Base-by-base conservation (phyloP, 306 rosid genomes). In the Senna tora region DNA sequence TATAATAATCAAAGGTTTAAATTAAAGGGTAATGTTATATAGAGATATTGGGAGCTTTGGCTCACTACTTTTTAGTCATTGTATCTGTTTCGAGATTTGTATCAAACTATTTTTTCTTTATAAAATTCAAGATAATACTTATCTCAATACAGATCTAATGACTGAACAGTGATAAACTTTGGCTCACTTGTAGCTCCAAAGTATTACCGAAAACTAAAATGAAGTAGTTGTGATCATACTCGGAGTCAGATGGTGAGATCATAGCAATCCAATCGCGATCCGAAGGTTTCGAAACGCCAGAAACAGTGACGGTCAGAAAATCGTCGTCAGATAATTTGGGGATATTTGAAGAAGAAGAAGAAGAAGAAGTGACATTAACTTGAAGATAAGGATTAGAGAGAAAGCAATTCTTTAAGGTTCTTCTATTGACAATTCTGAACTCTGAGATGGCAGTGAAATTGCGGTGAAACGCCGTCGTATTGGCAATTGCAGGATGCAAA, bases 221-320 rank as follows among this genome's bases (percentile, higher is more conserved):
- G n/a, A n/a, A n/a, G n/a, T n/a, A n/a, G 13, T 25, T 3, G 30
- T 25, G 0, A 17, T 17, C 87, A 71, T 90, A 93, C 98, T 85
- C 69, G 0, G 98, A 77, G 73, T 38, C 45, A 11, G 96, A 81
- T 46, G 97, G 98, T 9, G 98, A 87, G 39, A 93, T 84, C 94
- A 93, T 93, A 51, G 90, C 98, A 1, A 93, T 77, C 98, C 98
- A 93, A 60, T 89, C 87, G 8, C 5, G 12, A 0, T 25, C 9
- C 0, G 88, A 75, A 16, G 97, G 96, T 0, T 2, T 25, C 1
- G 82, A 62, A 67, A 89, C 89, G 4, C 97, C 96, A 0, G 75
- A 19, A 16, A 89, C 88, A 0, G 87, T 82, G 56, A 93, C 91
- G 0, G 72, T 87, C 21, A 93, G 77, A 10, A 76, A 83, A 69